Conservation (phyloP, 805 yeast species). For the Yamadazyma sp. region DNA sequence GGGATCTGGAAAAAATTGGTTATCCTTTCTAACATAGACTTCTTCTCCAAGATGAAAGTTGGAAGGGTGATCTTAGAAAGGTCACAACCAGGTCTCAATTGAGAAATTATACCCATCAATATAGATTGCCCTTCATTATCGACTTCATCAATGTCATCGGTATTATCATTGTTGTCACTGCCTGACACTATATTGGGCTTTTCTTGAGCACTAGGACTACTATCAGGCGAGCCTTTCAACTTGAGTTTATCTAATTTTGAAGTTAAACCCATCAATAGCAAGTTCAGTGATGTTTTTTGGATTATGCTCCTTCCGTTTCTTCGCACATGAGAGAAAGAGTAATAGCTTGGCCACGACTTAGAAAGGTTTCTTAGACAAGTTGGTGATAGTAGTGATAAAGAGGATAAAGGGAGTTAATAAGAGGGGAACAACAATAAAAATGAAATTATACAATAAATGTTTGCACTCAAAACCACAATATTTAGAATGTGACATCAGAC, state of each 20-base stretch:
- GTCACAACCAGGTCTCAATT: conserved; percentile 90
- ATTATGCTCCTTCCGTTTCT: too few relatives aligned
- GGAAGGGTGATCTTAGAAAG: conserved; percentile 89
- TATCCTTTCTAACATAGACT: conserved; percentile 93
- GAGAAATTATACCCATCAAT: conserved; percentile 81
- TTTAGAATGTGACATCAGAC: too few relatives aligned
- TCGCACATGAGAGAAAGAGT: too few relatives aligned
- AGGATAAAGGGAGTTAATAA: too few relatives aligned
- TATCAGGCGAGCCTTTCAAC: conserved; percentile 13
- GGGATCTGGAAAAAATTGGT: conserved; percentile 87
- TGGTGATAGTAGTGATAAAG: too few relatives aligned
- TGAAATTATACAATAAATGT: too few relatives aligned
- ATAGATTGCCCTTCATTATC: conserved; percentile 89
- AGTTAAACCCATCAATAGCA: conserved; percentile 30
- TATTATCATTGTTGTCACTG: conserved; percentile 8
- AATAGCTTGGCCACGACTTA: too few relatives aligned
- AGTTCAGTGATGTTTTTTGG: too few relatives aligned
- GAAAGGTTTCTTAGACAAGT: too few relatives aligned
- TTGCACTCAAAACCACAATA: too few relatives aligned
- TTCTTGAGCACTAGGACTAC: background rate
- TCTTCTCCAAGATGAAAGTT: conserved; percentile 90
- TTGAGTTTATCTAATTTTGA: conserved; percentile 27
- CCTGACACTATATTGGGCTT: background rate
- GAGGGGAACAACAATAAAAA: too few relatives aligned
- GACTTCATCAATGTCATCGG: conserved; percentile 86